Base-by-base conservation (phyloP, 2,329 filamentous ascomycete species). In the Fusarium pseudoanthophilum region DNA sequence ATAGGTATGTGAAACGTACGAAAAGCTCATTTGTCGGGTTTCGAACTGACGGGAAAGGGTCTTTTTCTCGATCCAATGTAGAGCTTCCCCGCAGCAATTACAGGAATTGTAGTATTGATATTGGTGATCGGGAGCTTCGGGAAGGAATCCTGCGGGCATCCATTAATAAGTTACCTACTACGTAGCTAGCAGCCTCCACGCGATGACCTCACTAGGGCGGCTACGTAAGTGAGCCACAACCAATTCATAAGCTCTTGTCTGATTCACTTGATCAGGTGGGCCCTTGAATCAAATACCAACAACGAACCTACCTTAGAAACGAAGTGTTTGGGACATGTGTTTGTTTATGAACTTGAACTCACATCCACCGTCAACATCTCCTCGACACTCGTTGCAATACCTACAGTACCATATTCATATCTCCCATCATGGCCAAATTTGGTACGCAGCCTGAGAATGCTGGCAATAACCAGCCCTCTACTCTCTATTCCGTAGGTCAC, bases 401-500 rank as follows among this genome's bases (percentile, higher is more conserved):
- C 36, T 20, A 13, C 40, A 39, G 26, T 21, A 24, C 34, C 37
- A 21, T 56, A 42, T 65, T 49, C 10, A 28, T 39, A 20, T 36
- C 36, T 53, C 28, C 15, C 52, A 57, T n/a, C 55, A 77, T 69
- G 62, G 56, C 43, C 60, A 71, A 68, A 56, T 53, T 65, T 26
- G 57, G 59, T 60, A 51, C 67, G 32, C 36, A 59, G 10, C 49
- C 64, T 59, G 64, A 55, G 45, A 48, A 59, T 53, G 59, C 48
- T 57, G 45, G 69, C 32, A 55, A 40, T 14, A 71, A 69, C 28
- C 73, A 73, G 66, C 71, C 74, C 34, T 72, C 73, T 43, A 45
- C 72, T 56, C 64, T 79, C n/a, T 79, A 78, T 59, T 77, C 73
- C 20, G 78, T 79, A 57, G 57, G 77, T 74, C 57, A 40, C 36